Evolutionary conservation across 768 basidiomycete genomes (phyloP), one percentile per base, ranked within the genome.

Genomic region (Pisolithus tinctorius): DNA sequence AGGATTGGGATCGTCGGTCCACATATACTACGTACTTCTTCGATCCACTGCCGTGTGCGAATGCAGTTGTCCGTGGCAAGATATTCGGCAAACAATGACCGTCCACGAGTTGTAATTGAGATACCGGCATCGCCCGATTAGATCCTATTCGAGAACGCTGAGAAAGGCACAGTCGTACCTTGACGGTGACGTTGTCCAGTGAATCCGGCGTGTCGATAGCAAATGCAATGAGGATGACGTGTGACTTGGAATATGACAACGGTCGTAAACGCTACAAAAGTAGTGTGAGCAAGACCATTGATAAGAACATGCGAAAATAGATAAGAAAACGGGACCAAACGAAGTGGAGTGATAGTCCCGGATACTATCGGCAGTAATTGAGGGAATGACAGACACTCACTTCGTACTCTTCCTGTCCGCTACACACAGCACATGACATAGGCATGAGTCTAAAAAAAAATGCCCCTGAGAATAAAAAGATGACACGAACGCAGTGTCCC

Each of bases 341-440:
- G 31, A 13, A 4, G 13, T 34, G 13, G 34, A 14, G 13, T 34
- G 34, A 13, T 34, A 11, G 13, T 34, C 13, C 13, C 34, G 20
- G 20, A 20, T 20, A 20, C 20, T 20, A 34, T 34, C 34, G 34
- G 34, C 13, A 34, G 34, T 34, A 14, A 14, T 34, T 14, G 34
- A 34, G 11, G 13, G 34, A 13, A 14, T 14, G 13, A 34, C 30
- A 20, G 52, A n/a, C 25, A 45, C 57, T 46, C 26, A 90, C 90
- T 77, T 98, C 95, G 68, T 99, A 97, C 73, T 96, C 95, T 75
- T 99, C 95, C 74, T 97, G 94, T 43, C 95, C 94, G 63, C 94
- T 96, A 64, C 51, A 55, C 42, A 57, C 53, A 40, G 23, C 27
- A 43, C 34, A 16, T 25, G 40, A 41, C 5, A 20, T n/a, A 14